Evolutionary conservation across 2,329 filamentous ascomycete species (phyloP).

Genomic region (Capronia epimyces): DNA sequence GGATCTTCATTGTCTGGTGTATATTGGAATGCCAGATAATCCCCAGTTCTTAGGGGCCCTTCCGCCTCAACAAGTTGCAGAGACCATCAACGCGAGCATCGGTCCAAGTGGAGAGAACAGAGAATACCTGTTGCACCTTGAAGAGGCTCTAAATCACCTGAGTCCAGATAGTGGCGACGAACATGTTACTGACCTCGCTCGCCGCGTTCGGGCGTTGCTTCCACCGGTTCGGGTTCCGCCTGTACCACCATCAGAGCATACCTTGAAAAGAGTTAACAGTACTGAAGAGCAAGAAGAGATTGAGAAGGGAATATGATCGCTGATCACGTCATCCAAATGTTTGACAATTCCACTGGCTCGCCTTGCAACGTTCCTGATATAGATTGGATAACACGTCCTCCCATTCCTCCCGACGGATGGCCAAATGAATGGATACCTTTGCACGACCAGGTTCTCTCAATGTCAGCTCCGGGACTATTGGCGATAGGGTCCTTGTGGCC

Average conservation of each 20-base stretch:
- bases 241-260: constrained; percentile 28
- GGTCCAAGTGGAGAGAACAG: constrained; percentile 85
- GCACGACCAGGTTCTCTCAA: constrained; percentile 2
- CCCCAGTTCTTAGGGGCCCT: constrained; percentile 76
- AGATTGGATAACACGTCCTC: neutral
- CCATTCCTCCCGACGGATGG: neutral
- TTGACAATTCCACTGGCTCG: constrained; percentile 8
- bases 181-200: constrained; percentile 77
- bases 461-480: constrained; percentile 11
- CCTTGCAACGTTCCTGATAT: neutral
- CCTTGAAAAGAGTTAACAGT: constrained; percentile 45
- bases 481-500: constrained; percentile 20
- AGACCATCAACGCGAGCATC: constrained; percentile 68
- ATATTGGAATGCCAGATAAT: constrained; percentile 91
- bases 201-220: constrained; percentile 59
- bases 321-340: constrained; percentile 8
- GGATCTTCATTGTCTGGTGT: constrained; percentile 63
- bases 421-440: constrained; percentile 11
- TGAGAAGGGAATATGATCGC: constrained; percentile 38
- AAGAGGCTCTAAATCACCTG: constrained; percentile 66
- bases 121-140: constrained; percentile 80
- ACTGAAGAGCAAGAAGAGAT: constrained; percentile 58
- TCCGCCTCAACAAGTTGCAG: constrained; percentile 33
- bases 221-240: constrained; percentile 11
- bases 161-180: constrained; percentile 71